Conservation (phyloP, 2,329 filamentous ascomycete species). For the Endoconidiophora laricicola region DNA sequence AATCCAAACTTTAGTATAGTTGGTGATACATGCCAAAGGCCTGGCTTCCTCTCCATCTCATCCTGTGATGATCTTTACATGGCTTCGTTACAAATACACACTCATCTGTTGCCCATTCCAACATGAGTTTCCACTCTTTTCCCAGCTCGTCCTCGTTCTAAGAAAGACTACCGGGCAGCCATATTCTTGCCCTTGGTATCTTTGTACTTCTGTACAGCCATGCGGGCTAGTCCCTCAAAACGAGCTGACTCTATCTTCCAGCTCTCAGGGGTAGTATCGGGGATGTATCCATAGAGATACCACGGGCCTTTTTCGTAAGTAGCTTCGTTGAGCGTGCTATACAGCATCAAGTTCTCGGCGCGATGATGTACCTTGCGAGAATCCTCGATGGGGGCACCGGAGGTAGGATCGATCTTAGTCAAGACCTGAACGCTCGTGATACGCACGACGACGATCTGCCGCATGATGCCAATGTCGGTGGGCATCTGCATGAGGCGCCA, state of each 20-base stretch:
- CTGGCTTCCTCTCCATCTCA: slow-evolving; percentile 4
- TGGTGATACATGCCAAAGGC: slow-evolving; percentile 11
- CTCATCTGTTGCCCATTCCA: background rate
- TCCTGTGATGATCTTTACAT: slow-evolving; percentile 4
- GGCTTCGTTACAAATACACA: slow-evolving; percentile 13
- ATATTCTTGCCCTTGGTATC: slow-evolving; percentile 17
- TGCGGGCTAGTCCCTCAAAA: slow-evolving; percentile 8
- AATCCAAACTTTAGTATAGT: slow-evolving; percentile 10
- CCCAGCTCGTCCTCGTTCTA: slow-evolving; percentile 19
- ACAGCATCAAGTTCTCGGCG: slow-evolving; percentile 49
- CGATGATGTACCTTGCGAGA: slow-evolving; percentile 35
- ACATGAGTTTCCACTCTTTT: background rate
- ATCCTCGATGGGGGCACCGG: slow-evolving; percentile 27
- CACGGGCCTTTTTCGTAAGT: slow-evolving; percentile 36
- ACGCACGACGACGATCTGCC: slow-evolving; percentile 45
- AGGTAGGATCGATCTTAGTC: slow-evolving; percentile 23
- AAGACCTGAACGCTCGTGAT: slow-evolving; percentile 41
- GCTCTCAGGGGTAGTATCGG: slow-evolving; percentile 32
- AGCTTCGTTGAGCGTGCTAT: slow-evolving; percentile 27
- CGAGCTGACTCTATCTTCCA: slow-evolving; percentile 16
- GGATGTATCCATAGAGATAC: slow-evolving; percentile 48
- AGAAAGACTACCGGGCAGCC: slow-evolving; percentile 31
- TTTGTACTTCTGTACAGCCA: slow-evolving; percentile 20
- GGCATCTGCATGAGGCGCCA: slow-evolving; percentile 34
- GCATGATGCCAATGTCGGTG: slow-evolving; percentile 21